These are phyloP conservation scores for Leishmania guyanensis DNA, from an alignment of 208 protist genomes.

Conservation along the genomic window DNA sequence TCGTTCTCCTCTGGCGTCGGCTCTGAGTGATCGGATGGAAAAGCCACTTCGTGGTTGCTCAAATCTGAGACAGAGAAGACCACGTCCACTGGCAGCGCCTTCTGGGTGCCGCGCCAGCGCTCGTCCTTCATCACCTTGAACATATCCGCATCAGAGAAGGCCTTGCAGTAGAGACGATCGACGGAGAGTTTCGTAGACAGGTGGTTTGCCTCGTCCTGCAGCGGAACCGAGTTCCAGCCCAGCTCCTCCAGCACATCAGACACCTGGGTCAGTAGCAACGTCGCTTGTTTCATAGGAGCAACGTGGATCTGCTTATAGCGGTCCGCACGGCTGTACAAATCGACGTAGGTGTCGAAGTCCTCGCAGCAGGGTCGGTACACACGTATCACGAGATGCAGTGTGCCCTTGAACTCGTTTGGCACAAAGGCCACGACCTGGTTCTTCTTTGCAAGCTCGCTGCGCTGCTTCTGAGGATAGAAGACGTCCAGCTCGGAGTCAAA, in stretches of 20 bases:
- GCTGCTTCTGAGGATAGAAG: slow-evolving; percentile 85
- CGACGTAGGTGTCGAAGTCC: slow-evolving; percentile 86
- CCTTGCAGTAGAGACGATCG: slow-evolving; percentile 59
- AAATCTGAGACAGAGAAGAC: slow-evolving; percentile 61
- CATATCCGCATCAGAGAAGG: slow-evolving; percentile 51
- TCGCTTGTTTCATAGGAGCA: slow-evolving; percentile 86
- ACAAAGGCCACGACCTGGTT: slow-evolving; percentile 79
- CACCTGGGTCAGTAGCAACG: slow-evolving; percentile 65
- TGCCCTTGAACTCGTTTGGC: slow-evolving; percentile 74
- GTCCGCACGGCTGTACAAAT: slow-evolving; percentile 80
- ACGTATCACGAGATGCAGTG: slow-evolving; percentile 70
- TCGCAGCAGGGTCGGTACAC: slow-evolving; percentile 74
- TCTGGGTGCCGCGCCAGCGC: slow-evolving; percentile 38
- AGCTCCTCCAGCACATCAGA: slow-evolving; percentile 86
- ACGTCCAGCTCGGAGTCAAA: slow-evolving; percentile 80
- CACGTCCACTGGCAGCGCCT: slow-evolving; percentile 63
- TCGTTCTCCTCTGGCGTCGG: slow-evolving; percentile 81
- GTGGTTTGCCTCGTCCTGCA: slow-evolving; percentile 39
- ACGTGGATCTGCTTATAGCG: slow-evolving; percentile 82
- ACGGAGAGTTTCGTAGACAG: slow-evolving; percentile 27
- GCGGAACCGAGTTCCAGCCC: slow-evolving; percentile 53
- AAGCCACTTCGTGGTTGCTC: slow-evolving; percentile 71
- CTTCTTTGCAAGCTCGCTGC: slow-evolving; percentile 49
- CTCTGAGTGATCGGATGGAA: slow-evolving; percentile 53
- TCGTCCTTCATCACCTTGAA: slow-evolving; percentile 58